Base-by-base conservation (phyloP, 1,139 yeast genomes). In the Hyphopichia khmerensis region DNA sequence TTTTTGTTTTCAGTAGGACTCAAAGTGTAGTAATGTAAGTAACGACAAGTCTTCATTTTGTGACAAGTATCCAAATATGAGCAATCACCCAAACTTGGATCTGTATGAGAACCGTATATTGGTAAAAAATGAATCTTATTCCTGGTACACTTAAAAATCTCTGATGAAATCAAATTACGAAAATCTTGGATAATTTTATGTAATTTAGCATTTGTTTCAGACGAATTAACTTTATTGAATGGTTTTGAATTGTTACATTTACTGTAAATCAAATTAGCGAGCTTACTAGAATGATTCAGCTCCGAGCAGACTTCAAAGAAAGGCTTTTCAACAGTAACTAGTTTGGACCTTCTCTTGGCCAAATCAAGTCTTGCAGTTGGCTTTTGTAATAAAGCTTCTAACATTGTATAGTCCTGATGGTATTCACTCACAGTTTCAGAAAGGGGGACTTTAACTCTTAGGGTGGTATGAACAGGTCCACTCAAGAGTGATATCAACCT, bases 31-130 rank as follows among this genome's bases (percentile, higher is more conserved):
- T 90, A 91, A 63, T 91, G 98, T 36, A 88, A 72, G 59, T 87
- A 91, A 26, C 95, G 72, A 62, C 97, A 91, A 4, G 81, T 70
- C 49, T 79, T 82, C 62, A 87, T 78, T 61, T 90, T 89, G 64
- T 88, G 96, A 56, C 98, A 91, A 1, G 97, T 90, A 59, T 91
- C 97, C 48, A 91, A 72, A 56, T 91, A 91, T 4, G 96, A 90
- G 56, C 98, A 91, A 60, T 91, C 97, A 1, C 97, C 98, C n/a
- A 88, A 62, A 18, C 72, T 65, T 1, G 64, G 44, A 55, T 91
- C 97, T 0, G 96, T 72, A 32, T 72, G 68, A 27, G 55, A 54
- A 36, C 72, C 75, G 36, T 81, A 62, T 15, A 84, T 69, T 1
- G 91, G 90, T 24, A 86, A 65, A 52, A 70, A 82, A 59, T 86